A percentile compares a stretch with the other conserved stretches of the same genome.
Conservation (phyloP, 768 basidiomycete species). For the Galerina sulciceps region DNA sequence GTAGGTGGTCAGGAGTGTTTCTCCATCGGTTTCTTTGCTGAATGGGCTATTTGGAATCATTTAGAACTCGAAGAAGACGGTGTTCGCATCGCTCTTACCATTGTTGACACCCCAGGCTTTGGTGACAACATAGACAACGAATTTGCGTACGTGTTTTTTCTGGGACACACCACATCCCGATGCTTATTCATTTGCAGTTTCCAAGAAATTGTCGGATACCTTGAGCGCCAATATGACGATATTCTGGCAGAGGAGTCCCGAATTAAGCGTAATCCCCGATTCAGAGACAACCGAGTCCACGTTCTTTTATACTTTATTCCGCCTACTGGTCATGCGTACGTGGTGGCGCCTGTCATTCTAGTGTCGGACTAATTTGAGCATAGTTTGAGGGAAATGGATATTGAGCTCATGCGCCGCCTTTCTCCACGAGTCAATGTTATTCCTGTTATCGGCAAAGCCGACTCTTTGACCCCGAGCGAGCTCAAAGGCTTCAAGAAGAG, state of each 20-base stretch:
- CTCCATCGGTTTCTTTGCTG: constrained; percentile 3
- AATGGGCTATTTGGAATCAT: neutral
- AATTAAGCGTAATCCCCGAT: constrained; percentile 99
- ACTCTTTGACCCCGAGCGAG: constrained; percentile 92
- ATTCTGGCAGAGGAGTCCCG: constrained; percentile 98
- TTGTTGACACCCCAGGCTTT: constrained; percentile 98
- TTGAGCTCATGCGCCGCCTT: constrained; percentile 97
- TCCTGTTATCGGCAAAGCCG: constrained; percentile 96
- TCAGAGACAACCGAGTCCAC: constrained; percentile 97
- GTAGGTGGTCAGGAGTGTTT: constrained; percentile 47
- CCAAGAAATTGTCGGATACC: constrained; percentile 94
- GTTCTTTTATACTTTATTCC: constrained; percentile 98
- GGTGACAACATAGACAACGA: constrained; percentile 99
- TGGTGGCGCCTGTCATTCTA: constrained; percentile 18
- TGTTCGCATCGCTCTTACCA: constrained; percentile 95
- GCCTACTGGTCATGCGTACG: constrained; percentile 96
- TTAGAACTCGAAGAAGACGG: constrained; percentile 98
- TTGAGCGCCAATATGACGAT: constrained; percentile 99
- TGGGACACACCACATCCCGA: neutral
- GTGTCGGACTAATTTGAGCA: neutral
- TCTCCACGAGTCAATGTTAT: constrained; percentile 99
- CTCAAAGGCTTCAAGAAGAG: constrained; percentile 96
- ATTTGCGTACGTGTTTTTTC: constrained; percentile 71
- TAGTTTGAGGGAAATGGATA: constrained; percentile 96
- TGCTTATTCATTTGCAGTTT: constrained; percentile 57